Evolutionary conservation across 108 stramenopile genomes (phyloP).

Genomic region (Aurantiochytrium sp.): DNA sequence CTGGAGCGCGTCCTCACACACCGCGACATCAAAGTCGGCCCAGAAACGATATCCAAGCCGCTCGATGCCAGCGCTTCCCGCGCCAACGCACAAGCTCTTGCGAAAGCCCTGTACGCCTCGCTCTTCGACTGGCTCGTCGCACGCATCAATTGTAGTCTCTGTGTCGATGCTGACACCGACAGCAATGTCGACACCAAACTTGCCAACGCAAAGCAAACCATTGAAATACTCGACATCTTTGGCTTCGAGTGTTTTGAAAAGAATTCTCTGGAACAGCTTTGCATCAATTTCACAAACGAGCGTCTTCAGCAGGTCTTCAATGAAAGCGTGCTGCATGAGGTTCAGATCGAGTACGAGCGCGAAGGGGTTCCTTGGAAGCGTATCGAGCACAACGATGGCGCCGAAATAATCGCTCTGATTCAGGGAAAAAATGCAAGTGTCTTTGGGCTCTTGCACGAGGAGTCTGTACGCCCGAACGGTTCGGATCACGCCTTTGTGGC

Average conservation of each 20-base stretch:
- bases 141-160: constrained; percentile 31
- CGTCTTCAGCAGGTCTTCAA: constrained; percentile 45
- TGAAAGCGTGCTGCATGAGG: constrained; percentile 24
- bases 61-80: neutral
- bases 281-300: constrained; percentile 54
- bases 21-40: neutral
- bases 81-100: constrained; percentile 37
- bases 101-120: constrained; percentile 40
- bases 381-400: constrained; percentile 33
- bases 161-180: constrained; percentile 16
- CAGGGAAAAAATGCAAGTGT: constrained; percentile 36
- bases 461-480: constrained; percentile 61
- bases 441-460: constrained; percentile 45
- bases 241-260: constrained; percentile 53
- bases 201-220: constrained; percentile 7
- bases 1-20: neutral
- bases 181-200: neutral
- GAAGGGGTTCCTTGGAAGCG: constrained; percentile 35
- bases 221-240: constrained; percentile 54
- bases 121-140: constrained; percentile 47
- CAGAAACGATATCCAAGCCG: neutral
- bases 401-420: constrained; percentile 34
- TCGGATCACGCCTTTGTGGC: constrained; percentile 44
- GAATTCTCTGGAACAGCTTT: constrained; percentile 49
- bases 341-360: constrained; percentile 35